These are phyloP conservation scores for Talaromyces sp. DNA, from an alignment of 2,329 filamentous ascomycete species.

Conservation along the genomic window DNA sequence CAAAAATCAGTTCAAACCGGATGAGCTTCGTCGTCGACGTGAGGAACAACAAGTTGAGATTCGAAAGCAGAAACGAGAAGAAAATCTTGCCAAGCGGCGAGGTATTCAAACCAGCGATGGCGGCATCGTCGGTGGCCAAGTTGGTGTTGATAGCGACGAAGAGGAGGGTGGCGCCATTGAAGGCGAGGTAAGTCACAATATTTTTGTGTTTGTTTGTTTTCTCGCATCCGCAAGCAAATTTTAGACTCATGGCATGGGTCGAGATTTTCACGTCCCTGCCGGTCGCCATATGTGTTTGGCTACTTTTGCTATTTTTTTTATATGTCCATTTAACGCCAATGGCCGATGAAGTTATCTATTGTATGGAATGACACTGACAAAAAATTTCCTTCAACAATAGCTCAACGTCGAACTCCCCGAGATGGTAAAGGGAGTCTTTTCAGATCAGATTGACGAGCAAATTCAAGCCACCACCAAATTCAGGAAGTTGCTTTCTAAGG, in stretches of 20 bases:
- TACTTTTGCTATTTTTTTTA: background rate
- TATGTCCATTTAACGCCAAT: background rate
- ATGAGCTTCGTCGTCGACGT: conserved; percentile 94
- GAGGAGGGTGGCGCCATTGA: conserved; percentile 94
- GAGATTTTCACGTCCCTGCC: background rate
- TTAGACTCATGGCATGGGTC: background rate
- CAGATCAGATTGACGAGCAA: conserved; percentile 95
- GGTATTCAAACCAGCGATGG: conserved; percentile 79
- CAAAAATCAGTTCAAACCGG: conserved; percentile 97
- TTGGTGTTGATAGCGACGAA: conserved; percentile 83
- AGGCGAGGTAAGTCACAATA: conserved; percentile 69
- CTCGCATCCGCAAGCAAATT: background rate
- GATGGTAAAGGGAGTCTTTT: conserved; percentile 98
- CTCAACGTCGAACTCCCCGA: conserved; percentile 95
- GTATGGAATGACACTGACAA: conserved; percentile 18
- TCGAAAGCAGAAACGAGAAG: conserved; percentile 95
- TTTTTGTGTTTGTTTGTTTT: conserved; percentile 9
- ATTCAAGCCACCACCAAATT: conserved; percentile 98
- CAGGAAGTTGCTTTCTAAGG: conserved; percentile 94
- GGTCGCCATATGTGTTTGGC: conserved; percentile 1
- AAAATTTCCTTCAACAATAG: conserved; percentile 44
- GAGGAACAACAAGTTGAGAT: conserved; percentile 99
- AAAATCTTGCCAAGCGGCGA: conserved; percentile 96
- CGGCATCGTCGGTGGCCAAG: conserved; percentile 23
- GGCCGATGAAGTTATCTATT: background rate